A percentile compares a stretch with the other conserved stretches of the same genome.
Conservation (phyloP, 129 eudicot species). For the Chrysanthemum seticuspe region DNA sequence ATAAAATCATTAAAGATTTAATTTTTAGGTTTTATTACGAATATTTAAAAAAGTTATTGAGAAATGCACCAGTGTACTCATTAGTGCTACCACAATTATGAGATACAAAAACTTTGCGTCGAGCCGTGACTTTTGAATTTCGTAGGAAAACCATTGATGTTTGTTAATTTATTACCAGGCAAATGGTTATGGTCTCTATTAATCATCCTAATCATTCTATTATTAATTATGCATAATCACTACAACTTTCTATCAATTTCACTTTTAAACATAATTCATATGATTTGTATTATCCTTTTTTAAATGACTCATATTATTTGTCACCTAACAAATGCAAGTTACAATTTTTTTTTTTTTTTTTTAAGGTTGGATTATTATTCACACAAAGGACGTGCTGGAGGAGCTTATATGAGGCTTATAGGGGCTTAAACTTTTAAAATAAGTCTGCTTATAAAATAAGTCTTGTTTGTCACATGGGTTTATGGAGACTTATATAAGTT, state of each 20-base stretch:
- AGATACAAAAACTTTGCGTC: conserved; percentile 26
- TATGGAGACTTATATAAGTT: too few species aligned
- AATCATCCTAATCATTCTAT: conserved; percentile 30
- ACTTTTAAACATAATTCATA: conserved; percentile 5
- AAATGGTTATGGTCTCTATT: conserved; percentile 28
- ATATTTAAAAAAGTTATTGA: background rate
- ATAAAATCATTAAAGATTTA: background rate
- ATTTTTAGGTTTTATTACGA: background rate
- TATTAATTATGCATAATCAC: conserved; percentile 27
- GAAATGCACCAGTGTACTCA: background rate
- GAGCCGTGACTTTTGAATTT: conserved; percentile 31
- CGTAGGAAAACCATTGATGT: conserved; percentile 16
- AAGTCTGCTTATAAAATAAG: too few species aligned
- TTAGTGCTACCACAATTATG: conserved; percentile 18
- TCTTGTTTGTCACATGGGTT: too few species aligned
- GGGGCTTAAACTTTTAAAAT: too few species aligned
- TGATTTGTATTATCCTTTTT: conserved; percentile 11
- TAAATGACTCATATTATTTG: conserved; percentile 11
- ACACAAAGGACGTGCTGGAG: too few species aligned
- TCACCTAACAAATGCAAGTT: too few species aligned
- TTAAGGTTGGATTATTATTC: too few species aligned
- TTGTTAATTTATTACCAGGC: conserved; percentile 27
- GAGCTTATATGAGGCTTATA: too few species aligned
- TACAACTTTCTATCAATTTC: conserved; percentile 22
- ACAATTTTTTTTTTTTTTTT: too few species aligned